Evolutionary conservation across 179 eudicot genomes (phyloP), one percentile per base, ranked within the genome.

Genomic region (Carnegiea gigantea): DNA sequence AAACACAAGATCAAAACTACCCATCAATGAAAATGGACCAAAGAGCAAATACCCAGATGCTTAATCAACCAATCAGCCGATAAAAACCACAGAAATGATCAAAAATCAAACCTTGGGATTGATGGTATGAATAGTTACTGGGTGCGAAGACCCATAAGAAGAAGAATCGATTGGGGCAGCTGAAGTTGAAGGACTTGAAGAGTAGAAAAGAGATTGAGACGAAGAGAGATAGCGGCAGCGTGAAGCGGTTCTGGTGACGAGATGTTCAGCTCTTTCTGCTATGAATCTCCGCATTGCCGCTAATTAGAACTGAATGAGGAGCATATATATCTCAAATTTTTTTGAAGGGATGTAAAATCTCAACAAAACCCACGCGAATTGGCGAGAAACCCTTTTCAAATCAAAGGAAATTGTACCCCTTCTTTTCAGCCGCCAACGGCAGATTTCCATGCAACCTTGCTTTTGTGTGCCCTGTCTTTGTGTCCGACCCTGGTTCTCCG

Each of bases 281-380:
- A 83, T 88, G 77, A 90, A 89, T 89, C 81, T 88, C 90, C 92
- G 89, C 97, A 91, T 91, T 82, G 60, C 40, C 13, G 49, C 21
- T 28, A 51, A 9, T 28, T 67, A 28, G 11, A 15, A 70, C 46
- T 18, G 46, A 82, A 21, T 21, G 9, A n/a, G 3, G 59, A 23
- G 15, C 36, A n/a, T 71, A 20, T 79, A 54, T 54, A 36, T 62
- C 26, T 33, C 17, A 18, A 18, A 67, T 62, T 23, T 46, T 20
- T 9, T 23, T 2, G 26, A 1, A 26, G 28, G 26, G 33, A 24
- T 10, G 38, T 17, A 51, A 57, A 72, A 78, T 64, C 64, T 40
- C 26, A 12, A 71, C 8, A 14, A 24, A 65, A 73, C 59, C 67
- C 78, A 78, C 79, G 82, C 17, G 15, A 60, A 77, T 20, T 65